Base-by-base conservation (phyloP, 2,329 filamentous ascomycete species). In the Epichloe coenophiala region DNA sequence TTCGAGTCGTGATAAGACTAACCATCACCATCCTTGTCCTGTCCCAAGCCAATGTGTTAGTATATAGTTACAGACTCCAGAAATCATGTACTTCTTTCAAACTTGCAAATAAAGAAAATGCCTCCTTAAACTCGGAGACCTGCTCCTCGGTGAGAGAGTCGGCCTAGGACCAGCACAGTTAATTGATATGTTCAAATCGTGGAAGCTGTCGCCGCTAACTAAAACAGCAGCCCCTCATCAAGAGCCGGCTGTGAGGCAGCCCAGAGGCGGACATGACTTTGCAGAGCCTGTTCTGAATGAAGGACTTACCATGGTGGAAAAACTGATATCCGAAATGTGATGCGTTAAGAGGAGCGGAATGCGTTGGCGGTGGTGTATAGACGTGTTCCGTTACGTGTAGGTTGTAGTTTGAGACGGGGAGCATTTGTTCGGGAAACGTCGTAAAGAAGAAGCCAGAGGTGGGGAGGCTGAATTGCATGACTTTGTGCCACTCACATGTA, bases 91-190 rank as follows among this genome's bases (percentile, higher is more conserved):
- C 9, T 40, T 23, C 17, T 11, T 5, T 31, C 42, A 44, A 23
- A 73, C 93, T 84, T 84, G 98, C 93, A 74, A 98, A 98, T 60
- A 98, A 88, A 70, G 93, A 98, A 77, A 98, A 98, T 51, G 93
- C 93, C 78, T 98, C 93, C 86, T 97, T 98, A 80, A 97, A 98
- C 78, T 98, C 93, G 69, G 93, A 97, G 70, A 98, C 93, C 81
- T 98, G 93, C 77, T 98, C 93, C 80, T 98, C 93, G 63, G 93
- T 97, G 67, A 98, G 85, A 71, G 91, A 91, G 71, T 98, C 93
- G 71, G 91, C 91, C 91, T 97, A 69, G 51, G 50, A 39, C 45
- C 48, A 46, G 36, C 9, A 45, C n/a, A 35, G 19, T 55, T 48
- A 52, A 60, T 66, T 54, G 61, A 17, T n/a, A 27, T 21, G n/a